Evolutionary conservation across 2,329 filamentous ascomycete genomes (phyloP).

Genomic region (Nemania diffusa): DNA sequence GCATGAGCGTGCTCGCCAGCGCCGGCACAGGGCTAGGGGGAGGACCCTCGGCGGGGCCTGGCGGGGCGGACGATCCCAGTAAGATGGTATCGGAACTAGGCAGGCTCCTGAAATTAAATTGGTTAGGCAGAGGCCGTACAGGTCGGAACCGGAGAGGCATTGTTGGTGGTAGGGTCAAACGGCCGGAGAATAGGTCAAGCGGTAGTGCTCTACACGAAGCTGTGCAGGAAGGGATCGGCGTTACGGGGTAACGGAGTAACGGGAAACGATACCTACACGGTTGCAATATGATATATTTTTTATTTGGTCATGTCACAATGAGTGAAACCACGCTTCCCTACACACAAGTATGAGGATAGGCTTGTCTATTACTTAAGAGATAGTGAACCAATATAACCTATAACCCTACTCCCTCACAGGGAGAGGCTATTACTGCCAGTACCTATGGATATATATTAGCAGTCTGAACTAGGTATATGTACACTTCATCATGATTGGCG

Average conservation of each 20-base stretch:
- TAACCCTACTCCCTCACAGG: no score
- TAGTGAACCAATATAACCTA: no score
- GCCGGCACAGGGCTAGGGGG: constrained; percentile 75
- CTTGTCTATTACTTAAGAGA: no score
- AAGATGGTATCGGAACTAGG: constrained; percentile 84
- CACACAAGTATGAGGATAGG: neutral
- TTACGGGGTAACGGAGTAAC: constrained; percentile 36
- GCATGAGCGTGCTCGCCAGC: constrained; percentile 87
- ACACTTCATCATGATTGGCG: no score
- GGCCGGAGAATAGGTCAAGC: constrained; percentile 51
- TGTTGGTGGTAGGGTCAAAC: constrained; percentile 73
- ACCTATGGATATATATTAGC: no score
- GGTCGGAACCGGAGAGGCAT: constrained; percentile 90
- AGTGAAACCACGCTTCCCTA: neutral
- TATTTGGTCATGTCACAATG: neutral
- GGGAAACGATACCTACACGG: constrained; percentile 16
- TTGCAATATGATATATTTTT: constrained; percentile 9
- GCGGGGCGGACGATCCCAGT: constrained; percentile 75
- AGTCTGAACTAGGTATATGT: no score
- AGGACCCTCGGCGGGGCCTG: constrained; percentile 35
- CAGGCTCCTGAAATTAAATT: constrained; percentile 93
- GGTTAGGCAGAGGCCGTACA: constrained; percentile 89
- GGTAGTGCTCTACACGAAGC: constrained; percentile 38
- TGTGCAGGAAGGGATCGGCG: constrained; percentile 44
- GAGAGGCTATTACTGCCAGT: no score